These are phyloP conservation scores for Exophiala aquamarina DNA, from an alignment of 2,329 filamentous ascomycete species.

Conservation along the genomic window DNA sequence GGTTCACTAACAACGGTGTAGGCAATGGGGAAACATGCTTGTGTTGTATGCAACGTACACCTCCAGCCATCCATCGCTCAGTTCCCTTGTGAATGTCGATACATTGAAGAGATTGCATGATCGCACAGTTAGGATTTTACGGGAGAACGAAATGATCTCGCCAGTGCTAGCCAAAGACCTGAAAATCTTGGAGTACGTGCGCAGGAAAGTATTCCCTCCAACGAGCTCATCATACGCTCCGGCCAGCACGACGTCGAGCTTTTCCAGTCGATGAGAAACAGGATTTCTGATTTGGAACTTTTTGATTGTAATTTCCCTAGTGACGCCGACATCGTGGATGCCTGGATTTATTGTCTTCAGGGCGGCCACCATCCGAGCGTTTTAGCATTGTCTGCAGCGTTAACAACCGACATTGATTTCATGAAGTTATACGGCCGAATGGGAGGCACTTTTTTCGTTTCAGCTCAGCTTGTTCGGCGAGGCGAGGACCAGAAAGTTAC, in stretches of 20 bases:
- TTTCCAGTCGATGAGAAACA: slow-evolving; percentile 15
- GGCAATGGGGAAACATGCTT: slow-evolving; percentile 95
- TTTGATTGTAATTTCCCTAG: no score
- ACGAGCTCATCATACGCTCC: slow-evolving; percentile 11
- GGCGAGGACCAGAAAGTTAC: no score
- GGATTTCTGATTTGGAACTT: no score
- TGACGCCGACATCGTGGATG: no score
- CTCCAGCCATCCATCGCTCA: slow-evolving; percentile 57
- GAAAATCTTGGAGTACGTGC: slow-evolving; percentile 64
- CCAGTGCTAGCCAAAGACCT: slow-evolving; percentile 74
- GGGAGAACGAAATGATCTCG: slow-evolving; percentile 67
- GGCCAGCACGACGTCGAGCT: slow-evolving; percentile 18
- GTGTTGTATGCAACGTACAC: slow-evolving; percentile 81
- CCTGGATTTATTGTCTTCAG: no score
- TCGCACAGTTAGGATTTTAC: slow-evolving; percentile 75
- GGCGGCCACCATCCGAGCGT: no score
- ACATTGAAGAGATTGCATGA: slow-evolving; percentile 62
- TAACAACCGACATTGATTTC: no score
- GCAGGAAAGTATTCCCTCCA: slow-evolving; percentile 39
- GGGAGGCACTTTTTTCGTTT: no score
- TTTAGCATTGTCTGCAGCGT: no score
- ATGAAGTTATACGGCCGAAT: no score
- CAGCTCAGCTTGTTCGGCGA: no score
- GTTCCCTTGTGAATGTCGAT: slow-evolving; percentile 55
- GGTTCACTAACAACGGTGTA: slow-evolving; percentile 41